Conservation (phyloP, 2,329 filamentous ascomycete species). For the Metarhizium anisopliae region DNA sequence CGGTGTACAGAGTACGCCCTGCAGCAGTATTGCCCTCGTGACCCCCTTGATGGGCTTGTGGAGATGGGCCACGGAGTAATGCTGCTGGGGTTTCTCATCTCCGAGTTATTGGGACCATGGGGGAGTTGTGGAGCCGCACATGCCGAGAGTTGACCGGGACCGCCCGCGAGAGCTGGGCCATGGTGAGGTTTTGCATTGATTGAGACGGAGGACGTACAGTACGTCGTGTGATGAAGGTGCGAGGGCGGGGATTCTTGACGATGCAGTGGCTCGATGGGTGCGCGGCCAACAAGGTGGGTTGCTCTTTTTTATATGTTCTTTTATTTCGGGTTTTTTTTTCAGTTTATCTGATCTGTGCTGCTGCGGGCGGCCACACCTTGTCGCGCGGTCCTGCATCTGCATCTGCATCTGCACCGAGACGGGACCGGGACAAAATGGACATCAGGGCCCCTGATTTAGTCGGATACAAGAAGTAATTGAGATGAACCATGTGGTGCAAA, state of each 20-base stretch:
- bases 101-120: neutral
- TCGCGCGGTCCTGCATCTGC: neutral
- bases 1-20: neutral
- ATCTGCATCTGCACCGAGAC: neutral
- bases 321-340: too few relatives aligned
- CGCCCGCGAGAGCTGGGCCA: neutral
- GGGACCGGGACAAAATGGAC: neutral
- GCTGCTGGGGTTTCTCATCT: neutral
- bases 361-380: neutral
- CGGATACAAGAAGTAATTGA: neutral
- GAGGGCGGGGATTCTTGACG: slow-evolving; percentile 1
- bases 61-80: neutral
- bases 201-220: too few relatives aligned
- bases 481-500: neutral
- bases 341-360: neutral
- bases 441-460: neutral
- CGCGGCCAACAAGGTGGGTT: neutral
- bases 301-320: too few relatives aligned
- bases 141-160: neutral
- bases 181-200: neutral
- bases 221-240: too few relatives aligned
- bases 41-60: neutral
- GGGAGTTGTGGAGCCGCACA: neutral
- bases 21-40: neutral
- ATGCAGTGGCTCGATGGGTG: neutral